Conservation (phyloP, 1,284 basidiomycete species). For the Ganoderma resinaceum region DNA sequence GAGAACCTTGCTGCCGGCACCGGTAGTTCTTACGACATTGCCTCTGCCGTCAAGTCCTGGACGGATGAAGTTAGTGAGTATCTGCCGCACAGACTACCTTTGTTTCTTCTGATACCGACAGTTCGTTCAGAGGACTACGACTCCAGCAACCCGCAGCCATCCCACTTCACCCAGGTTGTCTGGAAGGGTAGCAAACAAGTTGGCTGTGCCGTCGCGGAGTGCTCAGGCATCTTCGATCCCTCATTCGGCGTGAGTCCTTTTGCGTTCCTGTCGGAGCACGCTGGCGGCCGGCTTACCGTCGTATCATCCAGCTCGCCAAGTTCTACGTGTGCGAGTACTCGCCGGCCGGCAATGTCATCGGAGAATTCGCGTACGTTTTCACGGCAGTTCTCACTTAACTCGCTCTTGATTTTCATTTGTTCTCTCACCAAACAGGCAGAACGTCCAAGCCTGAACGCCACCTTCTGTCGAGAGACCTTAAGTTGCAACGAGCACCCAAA, state of each 20-base stretch:
- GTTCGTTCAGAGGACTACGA: constrained; percentile 56
- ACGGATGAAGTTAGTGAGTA: constrained; percentile 59
- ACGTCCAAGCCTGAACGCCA: constrained; percentile 41
- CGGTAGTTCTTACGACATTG: constrained; percentile 55
- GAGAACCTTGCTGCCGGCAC: constrained; percentile 77
- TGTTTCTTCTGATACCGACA: constrained; percentile 1
- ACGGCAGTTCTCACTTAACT: not conserved
- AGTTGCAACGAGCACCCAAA: not conserved
- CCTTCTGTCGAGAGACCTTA: not conserved
- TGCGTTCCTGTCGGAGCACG: not conserved
- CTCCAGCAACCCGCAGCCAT: constrained; percentile 58
- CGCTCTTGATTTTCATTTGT: not conserved
- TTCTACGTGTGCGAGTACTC: constrained; percentile 75
- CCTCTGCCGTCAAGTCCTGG: constrained; percentile 61
- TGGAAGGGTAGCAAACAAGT: constrained; percentile 71
- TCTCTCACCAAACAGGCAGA: constrained; percentile 35
- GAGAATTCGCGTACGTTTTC: constrained; percentile 62
- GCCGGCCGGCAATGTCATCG: constrained; percentile 67
- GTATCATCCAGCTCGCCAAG: constrained; percentile 47
- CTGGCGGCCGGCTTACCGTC: not conserved
- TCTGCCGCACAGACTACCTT: not conserved
- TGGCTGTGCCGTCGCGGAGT: constrained; percentile 64
- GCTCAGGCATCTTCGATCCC: constrained; percentile 58
- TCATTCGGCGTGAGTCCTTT: constrained; percentile 57
- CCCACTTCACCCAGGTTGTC: constrained; percentile 76